A percentile compares a stretch with the other conserved stretches of the same genome.
Evolutionary conservation across 352 stramenopile genomes (phyloP).

Genomic region (Globisporangium yorkense): DNA sequence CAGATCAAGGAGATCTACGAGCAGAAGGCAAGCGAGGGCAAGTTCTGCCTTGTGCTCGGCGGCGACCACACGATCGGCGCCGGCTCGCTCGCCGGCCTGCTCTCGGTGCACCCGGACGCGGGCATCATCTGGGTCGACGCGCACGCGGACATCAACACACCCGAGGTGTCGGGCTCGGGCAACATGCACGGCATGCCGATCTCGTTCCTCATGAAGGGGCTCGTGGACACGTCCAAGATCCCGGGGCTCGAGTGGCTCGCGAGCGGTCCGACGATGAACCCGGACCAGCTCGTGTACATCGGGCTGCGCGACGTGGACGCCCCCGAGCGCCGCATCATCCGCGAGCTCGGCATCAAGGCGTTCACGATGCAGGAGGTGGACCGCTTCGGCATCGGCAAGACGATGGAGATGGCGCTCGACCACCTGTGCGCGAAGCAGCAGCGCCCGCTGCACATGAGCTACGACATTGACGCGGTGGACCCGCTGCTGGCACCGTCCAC

Average conservation of each 20-base stretch:
- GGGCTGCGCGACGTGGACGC: constrained; percentile 93
- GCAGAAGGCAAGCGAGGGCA: constrained; percentile 83
- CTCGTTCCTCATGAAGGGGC: constrained; percentile 90
- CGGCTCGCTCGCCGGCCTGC: constrained; percentile 89
- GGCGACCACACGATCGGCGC: constrained; percentile 96
- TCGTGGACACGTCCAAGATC: constrained; percentile 84
- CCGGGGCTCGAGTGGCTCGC: constrained; percentile 94
- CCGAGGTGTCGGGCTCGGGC: constrained; percentile 80
- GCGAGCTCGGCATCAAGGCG: constrained; percentile 90
- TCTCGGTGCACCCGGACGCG: constrained; percentile 88
- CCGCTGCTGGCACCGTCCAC: constrained; percentile 93
- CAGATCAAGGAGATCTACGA: constrained; percentile 78
- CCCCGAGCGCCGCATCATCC: constrained; percentile 89
- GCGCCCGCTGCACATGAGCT: constrained; percentile 94
- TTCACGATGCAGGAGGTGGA: constrained; percentile 98
- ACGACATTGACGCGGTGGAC: constrained; percentile 98
- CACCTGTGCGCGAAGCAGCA: constrained; percentile 86
- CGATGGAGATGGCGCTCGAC: constrained; percentile 96
- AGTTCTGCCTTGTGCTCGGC: constrained; percentile 94
- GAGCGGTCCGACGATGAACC: constrained; percentile 64
- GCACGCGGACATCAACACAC: constrained; percentile 98
- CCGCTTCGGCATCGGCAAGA: constrained; percentile 92
- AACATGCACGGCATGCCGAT: constrained; percentile 99
- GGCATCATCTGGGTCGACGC: constrained; percentile 98
- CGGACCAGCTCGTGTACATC: constrained; percentile 94